Base-by-base conservation (phyloP, 176 grass and related monocot species). In the Themeda triandra region DNA sequence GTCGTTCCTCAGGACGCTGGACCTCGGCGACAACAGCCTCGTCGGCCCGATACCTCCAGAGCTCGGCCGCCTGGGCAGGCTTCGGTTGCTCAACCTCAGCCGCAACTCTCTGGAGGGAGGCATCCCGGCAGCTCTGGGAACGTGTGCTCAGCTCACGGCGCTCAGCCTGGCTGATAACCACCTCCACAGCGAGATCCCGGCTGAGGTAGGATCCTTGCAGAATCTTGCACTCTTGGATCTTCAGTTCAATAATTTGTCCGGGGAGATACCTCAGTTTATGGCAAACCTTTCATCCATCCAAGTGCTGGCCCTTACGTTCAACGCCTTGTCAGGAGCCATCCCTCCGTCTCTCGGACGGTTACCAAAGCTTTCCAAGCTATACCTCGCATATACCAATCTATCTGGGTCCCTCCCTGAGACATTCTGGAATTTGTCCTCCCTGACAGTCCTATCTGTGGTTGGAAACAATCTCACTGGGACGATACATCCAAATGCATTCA, bases 141-240 rank as follows among this genome's bases (percentile, higher is more conserved):
- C 13, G 1, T 92, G 90, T 69, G 63, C 6, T 2, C 9, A 29
- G 39, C 72, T 88, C 5, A 8, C 12, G 7, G 6, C 0, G 10
- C 37, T 88, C 8, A 5, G 17, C 13, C 6, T 83, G 13, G 10
- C 3, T 8, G 3, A 17, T 17, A 92, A 89, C 72, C 29, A 80
- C 5, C 78, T 92, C 9, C 80, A 70, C 63, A 86, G 90, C 13
- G 19, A 35, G 30, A 82, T 88, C 21, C 90, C 90, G 12, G 11
- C 9, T 2, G 72, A 81, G 65, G 1, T 88, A 5, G 36, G 48
- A 33, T 66, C 37, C 36, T 10, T 92, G 49, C 28, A 66, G 18
- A 76, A 86, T 2, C 86, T 92, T 8, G 2, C 12, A 14, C 0
- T 2, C 3, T 60, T 92, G 4, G 10, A 31, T 6, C 44, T 88